Base-by-base conservation (phyloP, 768 basidiomycete genomes). In the Phylloporus scabripes region DNA sequence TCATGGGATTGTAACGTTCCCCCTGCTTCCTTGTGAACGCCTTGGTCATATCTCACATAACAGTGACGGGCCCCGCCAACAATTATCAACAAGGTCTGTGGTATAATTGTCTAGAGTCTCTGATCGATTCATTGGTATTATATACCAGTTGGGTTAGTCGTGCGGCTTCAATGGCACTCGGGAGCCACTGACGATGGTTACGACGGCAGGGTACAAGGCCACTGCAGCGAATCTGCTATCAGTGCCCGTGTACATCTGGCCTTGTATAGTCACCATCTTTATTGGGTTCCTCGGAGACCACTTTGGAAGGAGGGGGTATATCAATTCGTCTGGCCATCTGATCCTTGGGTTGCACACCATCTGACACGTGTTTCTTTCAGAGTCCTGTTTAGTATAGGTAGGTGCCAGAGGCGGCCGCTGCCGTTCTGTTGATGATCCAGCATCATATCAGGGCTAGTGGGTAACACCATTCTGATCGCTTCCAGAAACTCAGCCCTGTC, bases 211-310 rank as follows among this genome's bases (percentile, higher is more conserved):
- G 4, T 85, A 76, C 68, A 64, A 68, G 33, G 79, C 84, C 10
- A 87, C 83, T 1, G 64, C 71, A 21, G 85, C 87, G 2, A 89
- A 90, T 59, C 63, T 90, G 10, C 71, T 91, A 14, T 85, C 84
- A 0, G 85, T 89, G 4, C 87, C 87, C 1, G 83, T 88, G 24
- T 89, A 89, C 59, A 77, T 74, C 5, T 86, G 83, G 78, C 80
- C 82, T 17, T 85, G 85, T 56, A 62, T 85, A 32, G 69, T 85
- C 58, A 89, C 87, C 5, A 74, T 77, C 52, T 49, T 70, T 28
- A 68, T 86, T 40, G 86, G 86, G 15, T 72, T 82, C 50, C 28
- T 29, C 28, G 28, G 28, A 29, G 28, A 29, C 28, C 28, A 11
- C 55, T 80, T 75, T 21, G 78, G 78, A n/a, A 71, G 69, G 38